Evolutionary conservation across 805 yeast genomes (phyloP), one percentile per base, ranked within the genome.

Genomic region (Kazachstania kunashirensis): DNA sequence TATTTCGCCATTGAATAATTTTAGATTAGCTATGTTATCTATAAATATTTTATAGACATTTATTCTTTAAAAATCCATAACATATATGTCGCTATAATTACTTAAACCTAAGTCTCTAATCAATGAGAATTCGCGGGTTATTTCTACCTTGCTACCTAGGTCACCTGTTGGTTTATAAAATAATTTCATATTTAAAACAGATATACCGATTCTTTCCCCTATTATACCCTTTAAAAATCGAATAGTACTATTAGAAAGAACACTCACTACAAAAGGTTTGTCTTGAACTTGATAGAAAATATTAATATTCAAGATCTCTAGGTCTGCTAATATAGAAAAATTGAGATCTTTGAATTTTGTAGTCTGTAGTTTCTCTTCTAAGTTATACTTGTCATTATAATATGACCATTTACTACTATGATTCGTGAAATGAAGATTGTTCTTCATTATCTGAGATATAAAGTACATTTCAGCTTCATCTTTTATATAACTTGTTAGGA

Each of bases 391-490:
- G 2, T 40, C 28, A 8, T 60, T 49, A n/a, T 75, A 63, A 18
- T 53, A 24, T 3, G 34, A 29, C 80, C 81, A 78, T 20, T 71
- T 50, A 14, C 24, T 24, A 14, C 34, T 36, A 5, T 13, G 28
- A 12, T 28, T 31, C 15, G 57, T 45, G 29, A 57, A 63, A 1
- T 29, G 29, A 34, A 62, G 46, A 5, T 56, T 51, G 1, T 51
- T 49, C 1, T 41, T 36, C 7, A 37, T 30, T 0, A 81, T 72
- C 42, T 66, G 66, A 5, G 76, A 65, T 20, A 81, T 61, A 41
- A 81, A 76, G 50, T 71, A 84, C 4, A 82, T 52, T 52, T 85
- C 95, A 1, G 83, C 79, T 44, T 78, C 81, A 5, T 40, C 45
- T 13, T 85, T 63, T 33, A 77, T 81, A 2, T 57, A 65, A 0